A percentile compares a stretch with the other conserved stretches of the same genome.
Evolutionary conservation across 805 yeast genomes (phyloP).

Genomic region (Cyberlindnera petersonii): DNA sequence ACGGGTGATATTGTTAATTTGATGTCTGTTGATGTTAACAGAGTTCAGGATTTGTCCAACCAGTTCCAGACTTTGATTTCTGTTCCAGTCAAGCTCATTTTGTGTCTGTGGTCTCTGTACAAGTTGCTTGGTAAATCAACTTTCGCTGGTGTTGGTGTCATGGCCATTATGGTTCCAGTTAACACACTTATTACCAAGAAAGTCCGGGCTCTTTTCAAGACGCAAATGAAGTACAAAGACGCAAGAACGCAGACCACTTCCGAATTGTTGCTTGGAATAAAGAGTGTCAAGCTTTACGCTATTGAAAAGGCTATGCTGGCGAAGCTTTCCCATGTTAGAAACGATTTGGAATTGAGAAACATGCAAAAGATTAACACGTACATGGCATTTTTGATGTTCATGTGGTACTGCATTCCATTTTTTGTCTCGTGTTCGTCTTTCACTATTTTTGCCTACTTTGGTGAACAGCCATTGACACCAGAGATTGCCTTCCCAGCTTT

Average conservation of each 20-base stretch:
- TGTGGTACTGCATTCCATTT: conserved; percentile 64
- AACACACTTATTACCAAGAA: conserved; percentile 45
- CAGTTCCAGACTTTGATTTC: conserved; percentile 52
- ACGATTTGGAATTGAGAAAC: conserved; percentile 52
- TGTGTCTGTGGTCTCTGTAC: conserved; percentile 53
- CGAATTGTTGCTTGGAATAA: conserved; percentile 57
- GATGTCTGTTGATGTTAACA: conserved; percentile 70
- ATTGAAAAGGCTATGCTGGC: conserved; percentile 66
- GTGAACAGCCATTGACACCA: conserved; percentile 52
- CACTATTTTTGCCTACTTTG: conserved; percentile 46
- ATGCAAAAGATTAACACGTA: conserved; percentile 45
- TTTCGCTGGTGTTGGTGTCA: conserved; percentile 50
- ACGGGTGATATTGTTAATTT: conserved; percentile 80
- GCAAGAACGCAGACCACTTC: conserved; percentile 53
- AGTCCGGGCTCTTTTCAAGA: conserved; percentile 43
- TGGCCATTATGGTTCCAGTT: conserved; percentile 55
- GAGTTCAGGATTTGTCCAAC: conserved; percentile 57
- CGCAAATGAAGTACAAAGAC: conserved; percentile 62
- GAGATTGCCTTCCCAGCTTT: conserved; percentile 69
- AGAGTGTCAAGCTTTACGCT: conserved; percentile 62
- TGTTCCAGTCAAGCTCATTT: conserved; percentile 52
- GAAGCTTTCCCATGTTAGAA: conserved; percentile 49
- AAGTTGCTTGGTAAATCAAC: conserved; percentile 55
- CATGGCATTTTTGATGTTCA: conserved; percentile 45
- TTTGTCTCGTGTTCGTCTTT: conserved; percentile 61